Base-by-base conservation (phyloP, 176 grass and related monocot genomes). In the Juncus inflexus region DNA sequence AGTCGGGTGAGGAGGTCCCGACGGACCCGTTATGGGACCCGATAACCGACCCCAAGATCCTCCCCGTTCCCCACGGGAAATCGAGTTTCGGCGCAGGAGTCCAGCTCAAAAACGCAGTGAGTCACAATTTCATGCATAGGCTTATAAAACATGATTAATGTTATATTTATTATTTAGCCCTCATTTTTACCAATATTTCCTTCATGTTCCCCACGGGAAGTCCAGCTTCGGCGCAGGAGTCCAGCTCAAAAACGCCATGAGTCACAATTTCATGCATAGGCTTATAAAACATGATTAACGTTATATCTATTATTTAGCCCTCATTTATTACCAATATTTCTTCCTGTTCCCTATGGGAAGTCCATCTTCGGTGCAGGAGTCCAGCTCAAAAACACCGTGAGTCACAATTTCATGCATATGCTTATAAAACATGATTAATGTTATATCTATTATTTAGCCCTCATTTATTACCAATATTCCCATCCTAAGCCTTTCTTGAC, bases 41-140 rank as follows among this genome's bases (percentile, higher is more conserved):
- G 15, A 89, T 97, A 69, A 86, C 83, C 64, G 88, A 97, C 70
- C 79, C 88, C 54, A 89, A 89, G 60, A 87, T 97, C 75, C 85
- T 97, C 56, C 88, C 94, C 7, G 75, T 91, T 56, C 72, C 85
- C 12, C 85, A 83, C 53, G 88, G 87, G 6, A 83, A 86, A 82
- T 86, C 85, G 58, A 91, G 94, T 74, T 97, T 97, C 37, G 88
- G 94, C 74, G 82, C 94, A 12, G 88, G 94, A n/a, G 88, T 85
- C 74, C 94, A 91, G 77, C 82, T 97, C 56, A 97, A 91, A 97
- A 97, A 91, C 86, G 87, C 77, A 66, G 88, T 97, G 83, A 91
- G 88, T 91, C 45, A 66, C 36, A 73, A 53, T 62, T 45, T 52
- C 6, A 65, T 35, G 8, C 35, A 66, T 53, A 81, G 60, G 42